Evolutionary conservation across 2,329 filamentous ascomycete species (phyloP).

Genomic region (Elsinoe fawcettii): DNA sequence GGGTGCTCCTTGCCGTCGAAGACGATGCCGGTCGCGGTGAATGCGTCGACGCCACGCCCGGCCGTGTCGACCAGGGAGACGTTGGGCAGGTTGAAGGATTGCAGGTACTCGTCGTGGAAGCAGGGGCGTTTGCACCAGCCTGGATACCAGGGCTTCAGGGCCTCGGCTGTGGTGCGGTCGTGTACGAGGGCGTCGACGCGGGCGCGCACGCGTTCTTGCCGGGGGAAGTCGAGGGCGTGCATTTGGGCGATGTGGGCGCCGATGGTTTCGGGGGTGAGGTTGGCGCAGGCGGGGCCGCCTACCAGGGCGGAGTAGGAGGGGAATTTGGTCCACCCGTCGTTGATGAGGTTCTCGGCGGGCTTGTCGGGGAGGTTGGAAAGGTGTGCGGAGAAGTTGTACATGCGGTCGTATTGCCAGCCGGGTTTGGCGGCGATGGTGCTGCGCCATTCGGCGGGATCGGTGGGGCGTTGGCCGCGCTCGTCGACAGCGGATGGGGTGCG

Average conservation of each 20-base stretch:
- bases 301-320: conserved; percentile 35
- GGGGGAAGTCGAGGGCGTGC: conserved; percentile 36
- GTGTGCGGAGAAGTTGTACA: conserved; percentile 38
- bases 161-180: conserved; percentile 44
- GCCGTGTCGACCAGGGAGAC: conserved; percentile 55
- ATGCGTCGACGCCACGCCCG: conserved; percentile 43
- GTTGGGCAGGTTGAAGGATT: conserved; percentile 50
- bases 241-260: conserved; percentile 33
- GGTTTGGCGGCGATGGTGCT: conserved; percentile 27
- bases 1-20: conserved; percentile 42
- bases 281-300: conserved; percentile 29
- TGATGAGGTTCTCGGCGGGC: conserved; percentile 38
- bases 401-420: conserved; percentile 46
- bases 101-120: conserved; percentile 54
- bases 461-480: conserved; percentile 31
- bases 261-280: conserved; percentile 31
- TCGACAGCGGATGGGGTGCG: conserved; percentile 36
- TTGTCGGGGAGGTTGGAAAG: conserved; percentile 30
- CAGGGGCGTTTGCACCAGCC: conserved; percentile 56
- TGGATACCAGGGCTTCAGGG: conserved; percentile 53
- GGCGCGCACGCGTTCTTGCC: conserved; percentile 39
- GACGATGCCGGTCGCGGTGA: conserved; percentile 43
- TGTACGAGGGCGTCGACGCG: conserved; percentile 47
- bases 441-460: conserved; percentile 37
- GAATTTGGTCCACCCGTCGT: conserved; percentile 43